Base-by-base conservation (phyloP, 2,329 filamentous ascomycete species). In the Plenodomus biglobosus region DNA sequence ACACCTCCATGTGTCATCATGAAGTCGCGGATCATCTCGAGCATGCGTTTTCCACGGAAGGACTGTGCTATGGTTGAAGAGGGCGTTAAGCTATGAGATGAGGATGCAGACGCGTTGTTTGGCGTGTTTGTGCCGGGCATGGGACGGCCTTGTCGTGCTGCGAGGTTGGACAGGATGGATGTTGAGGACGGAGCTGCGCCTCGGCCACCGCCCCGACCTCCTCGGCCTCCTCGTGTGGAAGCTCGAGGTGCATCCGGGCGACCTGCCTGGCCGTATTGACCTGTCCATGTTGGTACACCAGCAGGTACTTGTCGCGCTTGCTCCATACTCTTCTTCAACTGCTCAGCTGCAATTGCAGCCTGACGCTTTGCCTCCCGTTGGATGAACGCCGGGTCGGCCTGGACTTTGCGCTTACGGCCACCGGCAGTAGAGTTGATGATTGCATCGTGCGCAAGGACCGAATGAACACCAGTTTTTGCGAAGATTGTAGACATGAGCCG, bases 221-320 rank as follows among this genome's bases (percentile, higher is more conserved):
- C 64, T n/a, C 65, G 47, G 7, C 74, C 74, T 40, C 78, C 78
- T 19, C 71, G 74, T 2, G 64, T 47, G 76, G 79, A 47, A 42
- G 62, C 49, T 20, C 45, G 53, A 20, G 54, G 38, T 22, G 39
- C 49, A 71, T 74, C 78, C 20, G 83, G 80, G 30, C 88, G 80
- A 1, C 92, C 92, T 3, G 85, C 85, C 41, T 86, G 81, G 8
- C 92, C 92, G 39, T 88, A 84, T 59, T 88, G 84, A 1, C 94
- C 92, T 0, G 92, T 97, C 92, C 92, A 97, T 1, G 92, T 96
- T 8, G 94, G 89, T 0, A 88, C 90, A 7, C 92, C 92, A 24
- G 90, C 85, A 0, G 89, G 89, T 1, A 92, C 78, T 8, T 78
- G 80, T 10, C 84, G 80, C 2, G 92, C 90, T 22, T 86, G 80